These are phyloP conservation scores for Effrenium voratum DNA, from an alignment of 73 alveolate genomes.

Conservation along the genomic window DNA sequence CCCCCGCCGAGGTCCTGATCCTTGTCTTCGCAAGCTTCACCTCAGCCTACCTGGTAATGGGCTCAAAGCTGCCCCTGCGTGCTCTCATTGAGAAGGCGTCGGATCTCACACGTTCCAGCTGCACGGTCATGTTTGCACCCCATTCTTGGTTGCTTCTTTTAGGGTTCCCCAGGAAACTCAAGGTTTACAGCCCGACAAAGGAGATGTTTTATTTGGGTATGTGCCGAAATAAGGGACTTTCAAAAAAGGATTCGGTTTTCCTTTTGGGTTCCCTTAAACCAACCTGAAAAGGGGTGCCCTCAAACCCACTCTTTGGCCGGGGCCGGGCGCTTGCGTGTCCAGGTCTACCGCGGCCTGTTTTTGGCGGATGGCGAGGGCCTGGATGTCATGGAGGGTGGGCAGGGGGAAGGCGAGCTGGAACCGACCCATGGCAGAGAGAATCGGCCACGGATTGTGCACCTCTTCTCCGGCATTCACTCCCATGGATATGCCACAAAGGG, in stretches of 20 bases:
- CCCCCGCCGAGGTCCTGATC: constrained; percentile 19
- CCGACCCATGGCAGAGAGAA: constrained; percentile 39
- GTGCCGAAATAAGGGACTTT: no score
- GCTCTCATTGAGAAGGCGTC: constrained; percentile 86
- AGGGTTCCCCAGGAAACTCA: no score
- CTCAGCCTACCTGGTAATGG: constrained; percentile 70
- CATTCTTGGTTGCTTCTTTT: no score
- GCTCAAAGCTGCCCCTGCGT: constrained; percentile 73
- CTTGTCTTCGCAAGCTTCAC: constrained; percentile 85
- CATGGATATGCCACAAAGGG: no score
- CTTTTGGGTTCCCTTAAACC: background rate
- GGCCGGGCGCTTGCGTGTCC: no score
- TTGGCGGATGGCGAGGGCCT: constrained; percentile 74
- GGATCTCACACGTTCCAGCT: background rate
- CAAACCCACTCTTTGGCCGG: no score
- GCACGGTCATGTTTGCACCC: background rate
- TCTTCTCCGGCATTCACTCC: no score
- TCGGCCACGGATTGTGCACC: no score
- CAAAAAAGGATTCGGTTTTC: no score
- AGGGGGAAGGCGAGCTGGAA: constrained; percentile 38
- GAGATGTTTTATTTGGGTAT: no score
- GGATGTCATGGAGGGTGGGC: constrained; percentile 72
- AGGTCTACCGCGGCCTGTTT: constrained; percentile 82
- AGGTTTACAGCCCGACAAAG: no score
- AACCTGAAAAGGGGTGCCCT: no score